Conservation (phyloP, 306 rosid genomes). For the Trifolium pratense region DNA sequence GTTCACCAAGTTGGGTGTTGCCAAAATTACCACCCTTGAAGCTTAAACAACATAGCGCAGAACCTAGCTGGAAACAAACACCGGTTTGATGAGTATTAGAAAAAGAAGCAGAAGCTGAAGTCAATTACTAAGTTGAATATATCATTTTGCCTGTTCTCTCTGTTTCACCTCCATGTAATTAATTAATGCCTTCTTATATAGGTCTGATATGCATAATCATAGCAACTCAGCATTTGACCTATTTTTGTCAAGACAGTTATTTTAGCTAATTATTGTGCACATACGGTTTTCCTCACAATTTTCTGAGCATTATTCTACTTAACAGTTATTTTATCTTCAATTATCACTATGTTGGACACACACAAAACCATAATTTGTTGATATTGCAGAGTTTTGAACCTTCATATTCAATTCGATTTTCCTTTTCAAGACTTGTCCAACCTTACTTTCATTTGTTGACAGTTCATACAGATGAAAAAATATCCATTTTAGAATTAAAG, state of each 20-base stretch:
- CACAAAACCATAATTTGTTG: not conserved
- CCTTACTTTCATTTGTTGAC: not conserved
- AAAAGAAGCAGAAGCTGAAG: constrained; percentile 10
- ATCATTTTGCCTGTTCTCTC: not conserved
- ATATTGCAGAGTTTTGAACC: not conserved
- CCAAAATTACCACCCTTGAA: constrained; percentile 55
- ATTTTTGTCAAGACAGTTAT: not conserved
- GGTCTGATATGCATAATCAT: not conserved
- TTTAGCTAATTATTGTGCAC: not conserved
- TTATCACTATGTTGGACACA: not conserved
- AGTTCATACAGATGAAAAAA: constrained; percentile 16
- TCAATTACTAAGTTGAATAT: no score
- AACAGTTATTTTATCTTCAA: not conserved
- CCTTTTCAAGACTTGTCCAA: not conserved
- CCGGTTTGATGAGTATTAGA: constrained; percentile 29
- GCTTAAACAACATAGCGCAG: constrained; percentile 23
- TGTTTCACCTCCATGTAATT: constrained; percentile 24
- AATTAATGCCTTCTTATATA: constrained; percentile 2
- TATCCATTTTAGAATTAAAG: no score
- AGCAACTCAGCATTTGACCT: not conserved
- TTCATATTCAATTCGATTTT: not conserved
- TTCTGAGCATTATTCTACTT: not conserved
- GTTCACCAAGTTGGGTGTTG: constrained; percentile 62
- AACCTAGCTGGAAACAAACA: constrained; percentile 7
- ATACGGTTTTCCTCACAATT: no score